Base-by-base conservation (phyloP, 1,284 basidiomycete species). In the Wolfiporia cocos region DNA sequence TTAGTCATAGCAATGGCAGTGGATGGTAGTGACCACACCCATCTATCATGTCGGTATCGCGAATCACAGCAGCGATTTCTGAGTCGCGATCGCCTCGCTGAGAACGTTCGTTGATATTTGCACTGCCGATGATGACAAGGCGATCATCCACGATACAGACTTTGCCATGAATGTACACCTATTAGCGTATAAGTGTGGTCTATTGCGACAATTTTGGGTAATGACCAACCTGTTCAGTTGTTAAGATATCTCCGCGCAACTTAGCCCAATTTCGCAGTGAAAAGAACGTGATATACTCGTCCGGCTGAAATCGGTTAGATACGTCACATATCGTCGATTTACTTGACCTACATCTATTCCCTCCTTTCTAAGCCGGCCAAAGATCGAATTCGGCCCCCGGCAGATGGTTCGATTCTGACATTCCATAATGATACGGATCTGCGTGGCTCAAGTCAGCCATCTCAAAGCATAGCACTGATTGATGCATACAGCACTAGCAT, bases 101-200 rank as follows among this genome's bases (percentile, higher is more conserved):
- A 23, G 91, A 95, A 24, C 95, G 81, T 64, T 99, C 95, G 60
- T 99, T 99, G 71, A 99, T 95, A 62, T 99, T 99, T 15, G 95
- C 95, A 44, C 93, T 96, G n/a, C 95, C 95, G 53, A 97, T 97
- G 51, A 99, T 92, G n/a, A 85, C 94, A 33, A 96, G 72, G 24
- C 93, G 84, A 58, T 99, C 95, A 61, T 99, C 96, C 9, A 98
- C 92, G 42, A 99, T 85, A 70, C 95, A 94, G 21, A 84, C 76
- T 68, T 92, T 92, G 39, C 76, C 88, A 59, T 94, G 92, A 48
- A 94, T 91, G 61, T 95, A 94, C 14, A 94, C 84, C 79, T 86
- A 74, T 45, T 52, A 86, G 87, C 88, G 38, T 29, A 10, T 14
- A 22, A 11, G 32, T 2, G 9, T 21, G 17, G 2, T 18, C 9